These are phyloP conservation scores for Rhodotorula kratochvilovae DNA, from an alignment of 768 basidiomycete genomes.

Conservation along the genomic window DNA sequence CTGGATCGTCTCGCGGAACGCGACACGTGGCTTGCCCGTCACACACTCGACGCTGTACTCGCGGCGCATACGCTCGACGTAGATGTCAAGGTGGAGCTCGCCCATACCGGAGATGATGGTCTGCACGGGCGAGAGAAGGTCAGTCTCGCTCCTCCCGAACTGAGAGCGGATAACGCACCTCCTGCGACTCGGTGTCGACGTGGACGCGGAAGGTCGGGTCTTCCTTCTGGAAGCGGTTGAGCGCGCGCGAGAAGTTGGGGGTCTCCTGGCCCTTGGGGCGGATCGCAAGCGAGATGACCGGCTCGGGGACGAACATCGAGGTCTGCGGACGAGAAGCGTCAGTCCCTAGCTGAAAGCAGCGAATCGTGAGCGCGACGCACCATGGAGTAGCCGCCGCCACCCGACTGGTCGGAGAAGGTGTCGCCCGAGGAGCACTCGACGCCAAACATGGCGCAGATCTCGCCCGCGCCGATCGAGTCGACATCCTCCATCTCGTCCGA, in stretches of 20 bases:
- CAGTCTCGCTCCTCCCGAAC: neutral
- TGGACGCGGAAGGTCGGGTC: slow-evolving; percentile 99
- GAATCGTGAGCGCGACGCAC: slow-evolving; percentile 44
- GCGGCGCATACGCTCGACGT: slow-evolving; percentile 96
- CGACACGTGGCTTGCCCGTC: slow-evolving; percentile 93
- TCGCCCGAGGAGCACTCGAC: slow-evolving; percentile 97
- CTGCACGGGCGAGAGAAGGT: slow-evolving; percentile 48
- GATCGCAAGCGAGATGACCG: slow-evolving; percentile 92
- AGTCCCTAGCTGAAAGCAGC: neutral
- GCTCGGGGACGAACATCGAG: slow-evolving; percentile 97
- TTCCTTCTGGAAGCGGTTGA: slow-evolving; percentile 97
- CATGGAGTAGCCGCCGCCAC: slow-evolving; percentile 86
- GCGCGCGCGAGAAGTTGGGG: slow-evolving; percentile 91
- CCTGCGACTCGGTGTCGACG: slow-evolving; percentile 86
- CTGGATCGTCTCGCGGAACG: slow-evolving; percentile 91
- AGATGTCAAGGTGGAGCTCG: slow-evolving; percentile 96
- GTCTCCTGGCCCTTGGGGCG: slow-evolving; percentile 88
- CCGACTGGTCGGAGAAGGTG: slow-evolving; percentile 77
- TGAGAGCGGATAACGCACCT: slow-evolving; percentile 53
- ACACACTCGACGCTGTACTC: slow-evolving; percentile 91
- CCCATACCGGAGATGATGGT: slow-evolving; percentile 99
- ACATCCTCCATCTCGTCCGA: slow-evolving; percentile 99
- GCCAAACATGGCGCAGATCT: slow-evolving; percentile 99
- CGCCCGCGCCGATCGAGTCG: slow-evolving; percentile 86
- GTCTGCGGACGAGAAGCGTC: slow-evolving; percentile 55